Base-by-base conservation (phyloP, 208 protist species). In the Endotrypanum monterogeii region DNA sequence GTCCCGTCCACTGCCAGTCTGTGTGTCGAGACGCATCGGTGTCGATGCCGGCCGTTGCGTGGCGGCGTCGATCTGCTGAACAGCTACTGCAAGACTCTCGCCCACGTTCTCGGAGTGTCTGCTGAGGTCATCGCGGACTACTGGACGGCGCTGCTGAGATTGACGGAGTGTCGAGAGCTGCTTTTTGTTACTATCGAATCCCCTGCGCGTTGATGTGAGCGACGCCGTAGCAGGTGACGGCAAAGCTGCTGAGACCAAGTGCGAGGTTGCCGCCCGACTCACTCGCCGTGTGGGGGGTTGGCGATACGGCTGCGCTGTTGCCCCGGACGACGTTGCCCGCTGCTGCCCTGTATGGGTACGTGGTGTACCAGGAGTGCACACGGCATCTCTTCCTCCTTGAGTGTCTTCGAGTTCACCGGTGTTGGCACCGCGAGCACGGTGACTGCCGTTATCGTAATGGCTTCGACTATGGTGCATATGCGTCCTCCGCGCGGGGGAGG, bases 21-120 rank as follows among this genome's bases (percentile, higher is more conserved):
- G 71, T 25, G 71, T 14, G 25, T 28, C 37, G 41, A 51, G 63
- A 30, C 60, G 70, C 54, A 63, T 58, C 70, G 66, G 70, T 54
- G 70, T 75, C 18, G 28, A 7, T 32, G 48, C 30, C 20, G 54
- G 25, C 0, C 55, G 55, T 39, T 71, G 51, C 56, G 70, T 63
- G 32, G 65, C 76, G 9, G 70, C 70, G 20, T 75, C 76, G 20
- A 80, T 76, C 41, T 76, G 69, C 46, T 44, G 76, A 37, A 80
- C 70, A 20, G 76, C 76, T 16, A n/a, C 70, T 23, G 63, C 62
- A 28, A 80, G 52, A 23, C 54, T 67, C 4, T 67, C 46, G 70
- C 62, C 51, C 12, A 66, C 44, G 58, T 67, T 44, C 2, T 44
- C 50, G 12, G 52, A 32, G 62, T 23, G 18, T 28, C 48, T 25